phyloP scores from a whole-genome alignment of 441 rosid genomes.

The Bruguiera hainesii region DNA sequence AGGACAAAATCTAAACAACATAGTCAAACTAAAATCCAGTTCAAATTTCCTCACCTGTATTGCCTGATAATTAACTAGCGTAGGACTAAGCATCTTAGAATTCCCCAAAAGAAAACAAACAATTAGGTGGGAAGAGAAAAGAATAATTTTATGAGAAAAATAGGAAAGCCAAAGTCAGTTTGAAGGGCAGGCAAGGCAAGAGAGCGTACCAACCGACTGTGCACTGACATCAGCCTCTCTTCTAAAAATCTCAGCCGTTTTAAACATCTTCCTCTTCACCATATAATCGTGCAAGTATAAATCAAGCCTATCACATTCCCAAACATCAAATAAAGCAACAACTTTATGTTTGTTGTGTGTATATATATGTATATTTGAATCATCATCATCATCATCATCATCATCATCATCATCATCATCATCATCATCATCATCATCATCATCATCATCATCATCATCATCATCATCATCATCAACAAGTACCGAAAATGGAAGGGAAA shows the following conservation, averaged over 20 bases:
- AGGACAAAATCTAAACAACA: no score
- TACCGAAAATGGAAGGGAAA: neutral
- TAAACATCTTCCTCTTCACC: slow-evolving; percentile 38
- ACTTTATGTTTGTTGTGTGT: no score
- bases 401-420: slow-evolving; percentile 1
- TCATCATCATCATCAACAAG: slow-evolving; percentile 1
- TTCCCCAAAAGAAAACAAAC: no score
- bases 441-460: slow-evolving; percentile 8
- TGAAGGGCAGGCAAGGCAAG: neutral
- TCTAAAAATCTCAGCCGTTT: slow-evolving; percentile 43
- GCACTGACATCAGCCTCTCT: slow-evolving; percentile 35
- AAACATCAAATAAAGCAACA: slow-evolving; percentile 8
- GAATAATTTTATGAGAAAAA: neutral
- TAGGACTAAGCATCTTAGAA: no score
- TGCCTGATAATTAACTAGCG: no score
- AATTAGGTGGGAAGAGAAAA: neutral
- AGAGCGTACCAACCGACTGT: slow-evolving; percentile 38
- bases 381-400: neutral
- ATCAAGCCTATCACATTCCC: slow-evolving; percentile 32
- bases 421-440: neutral
- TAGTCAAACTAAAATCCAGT: no score
- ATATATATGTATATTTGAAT: no score
- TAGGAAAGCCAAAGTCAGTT: neutral
- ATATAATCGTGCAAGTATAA: slow-evolving; percentile 54
- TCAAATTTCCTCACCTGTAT: no score